Evolutionary conservation across 2,329 filamentous ascomycete genomes (phyloP).

Genomic region (Myriosclerotinia duriaeana): DNA sequence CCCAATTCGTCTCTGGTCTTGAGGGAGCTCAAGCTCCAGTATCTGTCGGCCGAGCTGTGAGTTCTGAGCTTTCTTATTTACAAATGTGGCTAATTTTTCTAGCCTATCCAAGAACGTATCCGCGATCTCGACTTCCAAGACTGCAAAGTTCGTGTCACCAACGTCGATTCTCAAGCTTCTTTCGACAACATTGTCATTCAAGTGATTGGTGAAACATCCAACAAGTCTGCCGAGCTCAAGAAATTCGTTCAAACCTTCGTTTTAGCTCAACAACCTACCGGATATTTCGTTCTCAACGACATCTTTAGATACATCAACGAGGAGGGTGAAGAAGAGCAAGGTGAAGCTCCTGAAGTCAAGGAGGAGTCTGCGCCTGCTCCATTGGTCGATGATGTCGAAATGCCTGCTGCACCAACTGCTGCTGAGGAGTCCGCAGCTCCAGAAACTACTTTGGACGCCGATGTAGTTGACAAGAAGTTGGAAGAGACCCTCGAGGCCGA

Average conservation of each 20-base stretch:
- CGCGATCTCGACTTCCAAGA: slow-evolving; percentile 91
- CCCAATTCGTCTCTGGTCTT: slow-evolving; percentile 88
- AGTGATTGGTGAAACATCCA: slow-evolving; percentile 96
- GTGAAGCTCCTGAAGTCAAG: slow-evolving; percentile 44
- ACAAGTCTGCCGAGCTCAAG: slow-evolving; percentile 85
- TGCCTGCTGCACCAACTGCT: slow-evolving; percentile 39
- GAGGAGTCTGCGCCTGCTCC: slow-evolving; percentile 35
- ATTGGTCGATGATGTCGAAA: slow-evolving; percentile 39
- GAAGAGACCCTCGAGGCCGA: slow-evolving; percentile 57
- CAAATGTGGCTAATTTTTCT: slow-evolving; percentile 29
- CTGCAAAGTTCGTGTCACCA: slow-evolving; percentile 96
- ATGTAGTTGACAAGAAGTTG: slow-evolving; percentile 71
- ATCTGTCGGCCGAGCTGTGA: slow-evolving; percentile 81
- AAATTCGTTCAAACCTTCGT: slow-evolving; percentile 99
- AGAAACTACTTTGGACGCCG: slow-evolving; percentile 44
- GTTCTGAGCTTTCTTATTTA: slow-evolving; percentile 39
- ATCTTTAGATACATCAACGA: slow-evolving; percentile 93
- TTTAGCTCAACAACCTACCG: slow-evolving; percentile 90
- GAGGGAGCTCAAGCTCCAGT: slow-evolving; percentile 88
- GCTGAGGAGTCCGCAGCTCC: slow-evolving; percentile 40
- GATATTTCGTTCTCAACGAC: slow-evolving; percentile 98
- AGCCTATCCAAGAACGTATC: slow-evolving; percentile 94
- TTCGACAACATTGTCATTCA: slow-evolving; percentile 94
- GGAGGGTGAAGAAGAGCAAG: slow-evolving; percentile 71
- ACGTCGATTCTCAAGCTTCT: slow-evolving; percentile 94